Conservation (phyloP, 2,329 filamentous ascomycete genomes). For the Aureobasidium pullulans region DNA sequence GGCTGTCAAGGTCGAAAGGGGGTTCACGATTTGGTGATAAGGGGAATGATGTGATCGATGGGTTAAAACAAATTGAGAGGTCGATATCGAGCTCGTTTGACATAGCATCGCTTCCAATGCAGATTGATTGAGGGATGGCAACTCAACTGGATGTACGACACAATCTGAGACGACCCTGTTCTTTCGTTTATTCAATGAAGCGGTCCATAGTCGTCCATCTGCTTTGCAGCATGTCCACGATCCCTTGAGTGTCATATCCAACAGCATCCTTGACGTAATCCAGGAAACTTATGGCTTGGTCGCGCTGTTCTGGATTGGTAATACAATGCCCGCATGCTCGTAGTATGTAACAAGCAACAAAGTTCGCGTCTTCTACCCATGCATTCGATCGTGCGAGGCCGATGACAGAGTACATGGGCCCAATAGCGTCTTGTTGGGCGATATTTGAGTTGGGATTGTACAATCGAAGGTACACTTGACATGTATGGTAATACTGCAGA, state of each 20-base stretch:
- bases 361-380: neutral
- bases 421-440: neutral
- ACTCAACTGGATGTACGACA: too few species aligned
- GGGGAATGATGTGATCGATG: too few species aligned
- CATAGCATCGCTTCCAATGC: too few species aligned
- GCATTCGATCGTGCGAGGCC: neutral
- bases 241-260: neutral
- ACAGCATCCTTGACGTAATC: neutral
- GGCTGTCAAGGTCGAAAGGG: too few species aligned
- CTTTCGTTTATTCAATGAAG: too few species aligned
- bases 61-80: too few species aligned
- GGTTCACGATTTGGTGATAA: too few species aligned
- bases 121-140: too few species aligned
- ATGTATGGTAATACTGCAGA: neutral
- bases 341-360: neutral
- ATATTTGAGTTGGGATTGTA: neutral
- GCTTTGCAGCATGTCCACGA: too few species aligned
- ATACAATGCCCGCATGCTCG: neutral
- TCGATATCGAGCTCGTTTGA: too few species aligned
- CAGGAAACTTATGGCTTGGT: neutral
- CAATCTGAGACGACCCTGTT: too few species aligned
- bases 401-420: neutral
- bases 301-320: neutral
- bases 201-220: too few species aligned
- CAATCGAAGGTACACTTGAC: neutral